Base-by-base conservation (phyloP, 2,329 filamentous ascomycete species). In the Aspergillus chevalieri region DNA sequence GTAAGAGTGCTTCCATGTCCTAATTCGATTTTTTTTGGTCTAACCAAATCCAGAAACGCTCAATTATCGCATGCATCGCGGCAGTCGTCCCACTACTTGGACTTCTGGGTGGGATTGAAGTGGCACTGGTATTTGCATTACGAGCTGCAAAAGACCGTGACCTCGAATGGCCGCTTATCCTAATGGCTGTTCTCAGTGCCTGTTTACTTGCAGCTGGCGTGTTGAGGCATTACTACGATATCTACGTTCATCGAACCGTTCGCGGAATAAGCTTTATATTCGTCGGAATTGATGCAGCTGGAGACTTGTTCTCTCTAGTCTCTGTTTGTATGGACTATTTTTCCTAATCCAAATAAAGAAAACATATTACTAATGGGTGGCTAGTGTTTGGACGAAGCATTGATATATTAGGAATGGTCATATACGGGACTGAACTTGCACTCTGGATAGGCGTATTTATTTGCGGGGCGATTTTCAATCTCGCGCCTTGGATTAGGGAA, bases 261-360 rank as follows among this genome's bases (percentile, higher is more conserved):
- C 74, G 83, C 12, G 84, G 85, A 6, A 87, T 88, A 36, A 86
- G 83, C 1, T 87, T 88, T 64, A 70, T 86, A 2, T 89, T 89
- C 55, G 83, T 86, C 0, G 81, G 73, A 1, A 84, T 88, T 41
- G 85, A 88, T 65, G 85, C 84, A 0, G 73, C 81, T 0, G 85
- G 85, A 0, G 85, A 88, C 62, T 62, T 88, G 3, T 83, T 83
- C 47, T 87, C 83, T 0, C 68, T 88, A 0, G 62, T 84, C 2
- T 85, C 84, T 0, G 72, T 88, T 14, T 69, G 69, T 73, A 53
- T 51, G 68, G 6, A 5, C 22, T 10, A 4, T 30, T 7, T 7
- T 41, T 17, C 8, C 1, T 8, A 10, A 10, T 84, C 3, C 17
- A 4, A 5, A 10, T 2, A 15, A 36, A 10, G 10, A 8, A 15